These are phyloP conservation scores for Coelastrella sp. DNA, from an alignment of 139 green algal genomes.

Conservation along the genomic window DNA sequence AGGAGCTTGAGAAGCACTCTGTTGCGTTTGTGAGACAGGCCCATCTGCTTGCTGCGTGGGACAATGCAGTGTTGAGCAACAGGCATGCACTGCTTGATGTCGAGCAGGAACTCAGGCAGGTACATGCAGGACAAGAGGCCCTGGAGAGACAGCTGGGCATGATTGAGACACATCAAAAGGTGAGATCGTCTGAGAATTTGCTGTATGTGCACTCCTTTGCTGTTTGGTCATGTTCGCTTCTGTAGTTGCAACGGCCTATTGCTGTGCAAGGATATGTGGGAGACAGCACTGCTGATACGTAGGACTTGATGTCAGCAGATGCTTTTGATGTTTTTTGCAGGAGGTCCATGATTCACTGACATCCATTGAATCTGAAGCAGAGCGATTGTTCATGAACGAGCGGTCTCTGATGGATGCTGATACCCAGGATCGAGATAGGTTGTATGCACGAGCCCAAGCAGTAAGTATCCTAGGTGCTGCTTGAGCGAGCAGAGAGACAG, in stretches of 20 bases:
- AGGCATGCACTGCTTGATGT: constrained; percentile 80
- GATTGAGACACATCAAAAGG: constrained; percentile 91
- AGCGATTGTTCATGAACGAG: constrained; percentile 57
- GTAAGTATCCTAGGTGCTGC: constrained; percentile 50
- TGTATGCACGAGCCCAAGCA: constrained; percentile 69
- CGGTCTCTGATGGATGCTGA: constrained; percentile 49
- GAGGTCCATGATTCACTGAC: constrained; percentile 70
- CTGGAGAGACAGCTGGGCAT: constrained; percentile 87
- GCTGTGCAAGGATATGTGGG: not conserved
- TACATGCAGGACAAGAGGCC: constrained; percentile 76
- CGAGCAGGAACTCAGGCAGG: constrained; percentile 62
- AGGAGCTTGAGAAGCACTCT: constrained; percentile 87
- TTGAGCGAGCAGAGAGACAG: no score
- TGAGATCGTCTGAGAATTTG: not conserved
- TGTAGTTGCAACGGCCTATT: not conserved
- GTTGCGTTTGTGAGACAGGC: constrained; percentile 86
- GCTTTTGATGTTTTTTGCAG: not conserved
- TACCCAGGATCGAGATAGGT: constrained; percentile 60
- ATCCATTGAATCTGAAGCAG: constrained; percentile 77
- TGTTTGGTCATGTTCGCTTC: no score
- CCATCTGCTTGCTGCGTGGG: constrained; percentile 74
- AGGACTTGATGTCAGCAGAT: not conserved
- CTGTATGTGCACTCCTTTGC: not conserved
- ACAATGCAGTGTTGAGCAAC: constrained; percentile 85
- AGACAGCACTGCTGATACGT: no score